These are phyloP conservation scores for Exophiala aquamarina DNA, from an alignment of 2,329 filamentous ascomycete genomes.

Conservation along the genomic window DNA sequence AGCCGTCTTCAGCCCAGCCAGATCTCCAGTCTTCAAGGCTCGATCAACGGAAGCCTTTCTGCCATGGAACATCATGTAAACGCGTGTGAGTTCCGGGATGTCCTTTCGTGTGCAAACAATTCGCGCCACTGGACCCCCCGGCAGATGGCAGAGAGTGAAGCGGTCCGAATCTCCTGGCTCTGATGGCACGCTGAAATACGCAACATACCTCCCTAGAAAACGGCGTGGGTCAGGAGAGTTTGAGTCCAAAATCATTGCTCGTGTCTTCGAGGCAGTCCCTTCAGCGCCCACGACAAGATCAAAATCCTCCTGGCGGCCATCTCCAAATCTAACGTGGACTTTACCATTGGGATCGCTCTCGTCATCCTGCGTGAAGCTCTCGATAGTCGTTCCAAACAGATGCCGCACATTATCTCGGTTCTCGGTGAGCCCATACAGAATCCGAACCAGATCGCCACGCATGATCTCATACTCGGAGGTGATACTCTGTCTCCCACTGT, in stretches of 20 bases:
- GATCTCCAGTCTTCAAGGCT: conserved; percentile 7
- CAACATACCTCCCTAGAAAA: conserved; percentile 28
- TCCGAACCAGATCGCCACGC: conserved; percentile 54
- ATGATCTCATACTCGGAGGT: conserved; percentile 62
- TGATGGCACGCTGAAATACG: conserved; percentile 32
- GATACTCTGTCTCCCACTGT: conserved; percentile 39
- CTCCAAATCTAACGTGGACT: conserved; percentile 43
- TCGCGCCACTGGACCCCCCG: conserved; percentile 28
- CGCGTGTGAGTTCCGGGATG: conserved; percentile 18
- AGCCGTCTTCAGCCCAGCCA: conserved; percentile 32
- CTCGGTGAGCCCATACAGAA: conserved; percentile 45
- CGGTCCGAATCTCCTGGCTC: conserved; percentile 22
- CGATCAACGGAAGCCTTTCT: neutral
- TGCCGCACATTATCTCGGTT: conserved; percentile 29
- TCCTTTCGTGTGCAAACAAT: conserved; percentile 24
- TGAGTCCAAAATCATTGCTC: conserved; percentile 41
- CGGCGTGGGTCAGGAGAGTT: conserved; percentile 22
- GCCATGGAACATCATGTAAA: conserved; percentile 19
- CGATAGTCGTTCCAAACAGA: conserved; percentile 35
- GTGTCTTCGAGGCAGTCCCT: conserved; percentile 52
- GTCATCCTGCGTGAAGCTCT: conserved; percentile 34
- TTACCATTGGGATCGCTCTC: conserved; percentile 12
- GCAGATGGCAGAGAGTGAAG: conserved; percentile 19
- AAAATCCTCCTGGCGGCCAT: conserved; percentile 45
- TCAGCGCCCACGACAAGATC: conserved; percentile 59